Base-by-base conservation (phyloP, 2,329 filamentous ascomycete genomes). In the Claviceps sorghi region DNA sequence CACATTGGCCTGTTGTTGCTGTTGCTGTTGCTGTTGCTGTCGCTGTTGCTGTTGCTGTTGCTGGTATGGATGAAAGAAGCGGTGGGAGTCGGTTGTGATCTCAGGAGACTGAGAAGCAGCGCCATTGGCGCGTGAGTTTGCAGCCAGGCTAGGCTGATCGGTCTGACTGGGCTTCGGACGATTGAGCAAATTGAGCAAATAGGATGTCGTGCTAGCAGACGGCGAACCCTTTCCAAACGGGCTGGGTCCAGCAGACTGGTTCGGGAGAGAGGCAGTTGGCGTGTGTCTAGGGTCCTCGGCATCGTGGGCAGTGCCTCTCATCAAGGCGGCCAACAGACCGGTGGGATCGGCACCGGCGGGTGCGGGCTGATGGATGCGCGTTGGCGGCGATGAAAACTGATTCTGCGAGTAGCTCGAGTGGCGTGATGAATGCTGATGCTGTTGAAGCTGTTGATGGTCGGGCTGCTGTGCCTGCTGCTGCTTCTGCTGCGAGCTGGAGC, bases 151-250 rank as follows among this genome's bases (percentile, higher is more conserved):
- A 6, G 67, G 67, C 57, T 70, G 69, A 47, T 82, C 78, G 48
- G 70, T 73, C 65, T 83, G 80, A 53, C 75, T 73, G 13, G 80
- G 80, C 69, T 84, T 89, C 50, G 86, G 82, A 48, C 85, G 83
- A 62, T 89, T 93, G 57, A 98, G 77, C 54, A 97, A 75, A 60
- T 88, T 85, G 56, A 97, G 80, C 48, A 98, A 75, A 63, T 93
- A 86, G 57, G 91, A 83, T 67, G 94, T 86, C 4, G 89, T 87
- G 65, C 88, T 84, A 47, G 80, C 76, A 22, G 77, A 69, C 51
- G 80, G 77, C 44, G 77, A 72, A 36, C 71, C 71, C 29, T 72
- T 67, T 56, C 67, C 72, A 68, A 76, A 78, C 41, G 68, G 59
- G 52, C 22, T 54, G 5, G 53, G 15, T 22, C 61, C 65, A 45